Evolutionary conservation across 805 yeast species (phyloP), one percentile per base, ranked within the genome.

Genomic region (Candida railenensis): DNA sequence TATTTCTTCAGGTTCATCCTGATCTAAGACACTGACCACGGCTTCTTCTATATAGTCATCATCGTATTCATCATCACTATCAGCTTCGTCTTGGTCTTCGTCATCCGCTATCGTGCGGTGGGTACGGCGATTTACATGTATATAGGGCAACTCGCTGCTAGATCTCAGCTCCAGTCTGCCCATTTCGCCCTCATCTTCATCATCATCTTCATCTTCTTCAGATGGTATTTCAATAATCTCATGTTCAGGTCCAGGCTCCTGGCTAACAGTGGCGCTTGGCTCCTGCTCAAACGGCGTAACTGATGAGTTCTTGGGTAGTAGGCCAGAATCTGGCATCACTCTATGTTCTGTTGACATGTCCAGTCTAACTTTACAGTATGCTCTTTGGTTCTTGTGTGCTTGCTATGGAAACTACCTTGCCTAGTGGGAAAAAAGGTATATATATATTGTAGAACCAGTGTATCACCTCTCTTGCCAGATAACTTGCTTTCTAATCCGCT

Each of bases 1-100:
- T 30, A 16, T 40, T 42, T 32, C 36, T 39, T 15, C 40, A 34
- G 25, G 20, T 18, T 40, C 30, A 11, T 37, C 34, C 44, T 18
- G 53, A 43, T 15, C 59, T 8, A 5, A 7, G 5, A 39, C 42
- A 53, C 14, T 45, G 52, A 12, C 58, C 57, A 38, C 42, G n/a
- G 22, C n/a, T 28, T 12, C 18, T 4, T 21, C 32, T 21, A 21
- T 30, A 15, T 21, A 9, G 30, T 19, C 30, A 8, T 5, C 30
- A 14, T 37, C 30, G 8, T 20, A 11, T 33, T 7, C 36, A n/a
- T n/a, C 15, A 7, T 15, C 36, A 33, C 15, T 16, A 34, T 15
- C 16, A 16, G 7, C 20, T 3, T 22, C 16, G 15, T 21, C 21
- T 8, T 39, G 20, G 15, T 22, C 42, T 22, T 22, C 34, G n/a